Conservation (phyloP, 352 stramenopile species). For the Phytophthora megakarya region DNA sequence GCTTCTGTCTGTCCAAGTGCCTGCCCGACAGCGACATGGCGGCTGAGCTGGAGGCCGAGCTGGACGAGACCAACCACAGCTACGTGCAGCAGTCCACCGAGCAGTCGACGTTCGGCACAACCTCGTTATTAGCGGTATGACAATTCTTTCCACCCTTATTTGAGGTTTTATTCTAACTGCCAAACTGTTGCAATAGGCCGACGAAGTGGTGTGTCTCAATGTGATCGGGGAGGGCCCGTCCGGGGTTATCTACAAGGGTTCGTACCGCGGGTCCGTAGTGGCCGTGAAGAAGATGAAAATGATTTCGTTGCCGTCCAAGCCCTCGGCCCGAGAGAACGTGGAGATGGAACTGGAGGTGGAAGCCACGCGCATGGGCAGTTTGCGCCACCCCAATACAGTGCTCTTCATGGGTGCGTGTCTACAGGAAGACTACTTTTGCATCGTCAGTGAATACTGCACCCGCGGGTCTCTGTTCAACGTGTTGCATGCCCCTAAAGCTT, state of each 20-base stretch:
- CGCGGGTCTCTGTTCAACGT: constrained; percentile 96
- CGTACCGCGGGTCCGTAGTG: constrained; percentile 83
- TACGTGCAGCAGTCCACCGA: constrained; percentile 52
- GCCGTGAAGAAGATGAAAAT: constrained; percentile 91
- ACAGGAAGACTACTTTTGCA: constrained; percentile 95
- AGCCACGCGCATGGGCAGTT: constrained; percentile 83
- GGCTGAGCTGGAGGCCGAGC: constrained; percentile 81
- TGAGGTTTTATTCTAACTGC: not conserved
- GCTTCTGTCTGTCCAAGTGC: constrained; percentile 86
- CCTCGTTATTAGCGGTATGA: constrained; percentile 74
- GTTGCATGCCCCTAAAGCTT: constrained; percentile 68
- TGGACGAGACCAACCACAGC: constrained; percentile 71
- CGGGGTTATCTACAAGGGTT: constrained; percentile 85
- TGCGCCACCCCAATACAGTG: constrained; percentile 98
- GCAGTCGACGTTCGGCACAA: constrained; percentile 69
- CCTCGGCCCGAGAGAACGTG: constrained; percentile 67
- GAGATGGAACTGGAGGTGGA: constrained; percentile 86
- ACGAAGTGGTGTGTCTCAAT: constrained; percentile 83
- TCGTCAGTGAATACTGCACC: constrained; percentile 96
- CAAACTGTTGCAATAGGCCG: constrained; percentile 60
- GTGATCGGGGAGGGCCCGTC: constrained; percentile 82
- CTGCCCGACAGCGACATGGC: constrained; percentile 85
- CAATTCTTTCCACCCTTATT: not conserved
- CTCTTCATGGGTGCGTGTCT: constrained; percentile 98
- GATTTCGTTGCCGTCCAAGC: constrained; percentile 60